Evolutionary conservation across 2,329 filamentous ascomycete species (phyloP).

Genomic region (Aspergillus ochraceus): DNA sequence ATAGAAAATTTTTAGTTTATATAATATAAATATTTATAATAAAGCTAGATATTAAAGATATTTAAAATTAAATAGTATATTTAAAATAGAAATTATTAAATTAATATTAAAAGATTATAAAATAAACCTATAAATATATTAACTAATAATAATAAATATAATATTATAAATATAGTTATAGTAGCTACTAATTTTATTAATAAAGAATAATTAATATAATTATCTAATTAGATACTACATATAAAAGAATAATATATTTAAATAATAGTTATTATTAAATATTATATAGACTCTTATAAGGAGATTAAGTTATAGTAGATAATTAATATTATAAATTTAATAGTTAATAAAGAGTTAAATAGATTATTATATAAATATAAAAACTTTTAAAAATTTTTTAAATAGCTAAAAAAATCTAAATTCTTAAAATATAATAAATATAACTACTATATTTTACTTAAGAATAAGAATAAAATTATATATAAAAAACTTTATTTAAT

Average conservation of each 20-base stretch:
- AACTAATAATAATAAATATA: neutral
- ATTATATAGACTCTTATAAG: neutral
- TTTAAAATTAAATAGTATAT: neutral
- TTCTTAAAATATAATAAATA: neutral
- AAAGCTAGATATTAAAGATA: neutral
- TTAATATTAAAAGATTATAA: neutral
- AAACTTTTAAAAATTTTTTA: neutral
- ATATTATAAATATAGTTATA: neutral
- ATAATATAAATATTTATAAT: neutral
- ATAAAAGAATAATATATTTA: neutral
- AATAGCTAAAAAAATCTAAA: neutral
- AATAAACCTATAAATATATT: too few species aligned
- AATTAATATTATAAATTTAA: neutral
- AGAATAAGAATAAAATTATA: neutral
- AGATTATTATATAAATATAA: neutral
- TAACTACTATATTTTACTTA: neutral
- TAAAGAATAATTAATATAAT: neutral
- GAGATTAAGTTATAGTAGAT: neutral
- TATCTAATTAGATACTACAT: neutral
- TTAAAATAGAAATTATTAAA: neutral
- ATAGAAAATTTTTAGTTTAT: neutral
- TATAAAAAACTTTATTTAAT: neutral
- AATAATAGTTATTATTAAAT: neutral
- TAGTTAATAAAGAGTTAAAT: neutral
- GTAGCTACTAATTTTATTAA: neutral